A percentile compares a stretch with the other conserved stretches of the same genome.
Conservation (phyloP, 2,329 filamentous ascomycete genomes). For the Trichoderma arundinaceum region DNA sequence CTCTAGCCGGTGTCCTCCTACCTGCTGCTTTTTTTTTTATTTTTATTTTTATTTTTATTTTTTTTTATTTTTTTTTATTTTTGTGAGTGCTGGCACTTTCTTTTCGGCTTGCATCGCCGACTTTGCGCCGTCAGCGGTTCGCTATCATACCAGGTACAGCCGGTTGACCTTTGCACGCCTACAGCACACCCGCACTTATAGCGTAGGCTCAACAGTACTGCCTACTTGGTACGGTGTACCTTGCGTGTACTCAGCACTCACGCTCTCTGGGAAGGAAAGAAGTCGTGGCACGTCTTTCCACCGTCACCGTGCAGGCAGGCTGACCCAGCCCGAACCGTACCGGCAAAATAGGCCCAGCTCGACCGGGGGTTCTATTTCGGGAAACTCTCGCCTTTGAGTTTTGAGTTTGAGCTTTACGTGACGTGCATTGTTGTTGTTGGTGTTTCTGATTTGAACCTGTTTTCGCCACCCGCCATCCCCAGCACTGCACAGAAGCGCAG, state of each 20-base stretch:
- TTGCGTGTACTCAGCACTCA: constrained; percentile 8
- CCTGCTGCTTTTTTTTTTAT: background rate
- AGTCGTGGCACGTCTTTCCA: constrained; percentile 18
- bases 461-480: too few species aligned
- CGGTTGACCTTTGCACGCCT: constrained; percentile 1
- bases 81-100: constrained; percentile 4
- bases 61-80: background rate
- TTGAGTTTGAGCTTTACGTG: background rate
- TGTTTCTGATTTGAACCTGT: too few species aligned
- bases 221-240: constrained; percentile 18
- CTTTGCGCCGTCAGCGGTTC: constrained; percentile 17
- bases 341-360: constrained; percentile 11
- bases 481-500: too few species aligned
- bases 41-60: background rate
- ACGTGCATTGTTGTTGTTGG: background rate
- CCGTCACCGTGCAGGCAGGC: constrained; percentile 22
- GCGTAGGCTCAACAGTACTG: background rate
- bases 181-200: constrained; percentile 10
- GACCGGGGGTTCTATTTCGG: constrained; percentile 7
- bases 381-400: background rate
- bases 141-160: constrained; percentile 4
- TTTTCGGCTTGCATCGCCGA: constrained; percentile 16
- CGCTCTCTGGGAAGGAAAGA: background rate
- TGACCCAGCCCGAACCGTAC: constrained; percentile 11
- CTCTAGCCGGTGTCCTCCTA: background rate